Percentiles rank a stretch among this genome's conserved stretches.
These are phyloP conservation scores for Cunninghamia lanceolata DNA, from an alignment of 75 land plant genomes.

Conservation along the genomic window DNA sequence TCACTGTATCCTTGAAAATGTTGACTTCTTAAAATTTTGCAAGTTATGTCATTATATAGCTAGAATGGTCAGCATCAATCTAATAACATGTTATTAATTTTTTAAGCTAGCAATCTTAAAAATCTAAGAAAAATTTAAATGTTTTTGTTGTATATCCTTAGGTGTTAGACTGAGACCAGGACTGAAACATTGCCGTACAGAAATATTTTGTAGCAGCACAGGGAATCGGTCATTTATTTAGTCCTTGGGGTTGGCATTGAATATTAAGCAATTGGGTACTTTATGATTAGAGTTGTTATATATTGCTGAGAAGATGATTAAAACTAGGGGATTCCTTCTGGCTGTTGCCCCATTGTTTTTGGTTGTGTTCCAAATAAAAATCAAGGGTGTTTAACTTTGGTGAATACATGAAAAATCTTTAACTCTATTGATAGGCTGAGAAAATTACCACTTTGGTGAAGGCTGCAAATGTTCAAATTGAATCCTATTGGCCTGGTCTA, in stretches of 20 bases:
- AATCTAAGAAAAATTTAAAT: not conserved
- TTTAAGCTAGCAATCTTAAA: not conserved
- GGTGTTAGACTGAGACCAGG: no score
- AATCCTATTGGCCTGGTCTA: constrained; percentile 53
- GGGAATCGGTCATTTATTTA: not conserved
- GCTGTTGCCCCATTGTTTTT: not conserved
- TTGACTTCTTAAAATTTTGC: not conserved
- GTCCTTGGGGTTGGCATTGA: not conserved
- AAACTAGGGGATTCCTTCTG: not conserved
- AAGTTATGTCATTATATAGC: not conserved
- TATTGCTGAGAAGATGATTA: not conserved
- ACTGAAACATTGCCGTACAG: not conserved
- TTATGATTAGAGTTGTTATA: not conserved
- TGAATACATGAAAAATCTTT: not conserved
- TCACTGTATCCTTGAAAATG: constrained; percentile 22
- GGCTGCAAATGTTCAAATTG: constrained; percentile 52
- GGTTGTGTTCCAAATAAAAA: not conserved
- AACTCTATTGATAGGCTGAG: constrained; percentile 34
- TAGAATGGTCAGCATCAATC: not conserved
- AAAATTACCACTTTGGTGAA: constrained; percentile 44
- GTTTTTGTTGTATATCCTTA: not conserved
- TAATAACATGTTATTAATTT: not conserved
- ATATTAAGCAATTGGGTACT: not conserved
- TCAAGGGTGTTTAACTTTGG: not conserved
- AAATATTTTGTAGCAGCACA: not conserved